Base-by-base conservation (phyloP, 345 rosid species). In the Camelina neglecta region DNA sequence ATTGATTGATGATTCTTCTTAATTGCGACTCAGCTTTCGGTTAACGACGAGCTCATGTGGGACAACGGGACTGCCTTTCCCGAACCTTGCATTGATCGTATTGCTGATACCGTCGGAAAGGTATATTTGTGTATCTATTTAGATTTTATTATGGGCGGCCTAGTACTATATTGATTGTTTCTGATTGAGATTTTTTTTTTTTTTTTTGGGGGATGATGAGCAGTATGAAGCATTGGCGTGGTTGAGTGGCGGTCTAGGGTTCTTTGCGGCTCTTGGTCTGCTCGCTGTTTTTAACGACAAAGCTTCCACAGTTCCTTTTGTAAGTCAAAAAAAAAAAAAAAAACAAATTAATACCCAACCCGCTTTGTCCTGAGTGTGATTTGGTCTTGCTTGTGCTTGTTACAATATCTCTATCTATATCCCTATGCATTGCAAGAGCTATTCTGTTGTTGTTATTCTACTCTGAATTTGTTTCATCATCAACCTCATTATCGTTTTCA, bases 221-320 rank as follows among this genome's bases (percentile, higher is more conserved):
- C 79, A 95, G 98, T 95, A 95, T 38, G 98, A 95, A 83, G 99
- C 99, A 8, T 82, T 95, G 85, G 99, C 89, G 61, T 95, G 99
- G 99, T 21, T 93, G 74, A 89, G 93, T 77, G 97, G 99, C 23
- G 99, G 99, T 38, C 79, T 95, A 82, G 77, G 98, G 31, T 93
- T 81, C 83, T 95, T 95, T 54, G 96, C 88, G 0, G 44, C 85
- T 33, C 78, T 95, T 16, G 98, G 99, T 57, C 60, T 85, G 16
- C 65, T 86, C 61, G 94, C 94, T 68, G 90, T 83, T 79, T 86
- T 89, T 85, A 90, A 93, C 59, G 99, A 95, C 72, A 95, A 93
- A 86, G 99, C 99, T 15, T 92, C 99, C 2, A 89, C 66, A 60
- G 81, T 84, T 76, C 98, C 98, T 13, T 95, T 81, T 61, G 99